Base-by-base conservation (phyloP, 345 rosid species). In the Euphorbia pulcherrima region DNA sequence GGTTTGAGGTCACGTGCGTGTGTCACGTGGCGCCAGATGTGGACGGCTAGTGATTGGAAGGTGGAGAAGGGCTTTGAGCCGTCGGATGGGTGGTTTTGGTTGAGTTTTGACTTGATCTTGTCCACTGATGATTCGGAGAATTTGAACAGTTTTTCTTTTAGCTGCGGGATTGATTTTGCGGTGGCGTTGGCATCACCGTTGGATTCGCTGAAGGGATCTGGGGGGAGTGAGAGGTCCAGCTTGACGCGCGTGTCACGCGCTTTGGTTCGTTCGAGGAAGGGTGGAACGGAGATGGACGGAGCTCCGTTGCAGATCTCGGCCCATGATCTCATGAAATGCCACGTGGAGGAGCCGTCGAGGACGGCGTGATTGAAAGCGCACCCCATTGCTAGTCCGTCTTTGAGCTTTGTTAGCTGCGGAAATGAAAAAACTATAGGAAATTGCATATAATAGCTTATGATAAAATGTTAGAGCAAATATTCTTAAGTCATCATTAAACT, bases 291-390 rank as follows among this genome's bases (percentile, higher is more conserved):
- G 56, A 77, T 65, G 10, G 86, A 60, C 8, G 78, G 52, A 40
- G 83, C 37, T 27, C 97, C 92, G 8, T 65, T 67, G 68, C 96
- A 88, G 44, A 78, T 53, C 72, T 85, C 77, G 24, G 99, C 95
- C 99, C 99, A 94, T 6, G 96, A 77, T 68, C 85, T 85, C 96
- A 94, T 82, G 83, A 94, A 94, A 56, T 94, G 99, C 99, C 99
- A 94, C 51, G 99, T 94, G 64, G 96, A 79, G 23, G 84, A 85
- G 0, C 96, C 99, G 59, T 94, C 99, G 0, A 94, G 68, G 70
- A 94, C 79, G 5, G 97, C 97, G 78, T 91, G 99, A 69, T 94
- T 94, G 73, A 94, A 91, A 65, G 99, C 96, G 70, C 85, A 79
- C 20, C 99, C 99, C 52, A 94, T 79, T n/a, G 95, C 91, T 6